phyloP scores from a whole-genome alignment of 371 early-diverging fungal species.

The Apophysomyces elegans region DNA sequence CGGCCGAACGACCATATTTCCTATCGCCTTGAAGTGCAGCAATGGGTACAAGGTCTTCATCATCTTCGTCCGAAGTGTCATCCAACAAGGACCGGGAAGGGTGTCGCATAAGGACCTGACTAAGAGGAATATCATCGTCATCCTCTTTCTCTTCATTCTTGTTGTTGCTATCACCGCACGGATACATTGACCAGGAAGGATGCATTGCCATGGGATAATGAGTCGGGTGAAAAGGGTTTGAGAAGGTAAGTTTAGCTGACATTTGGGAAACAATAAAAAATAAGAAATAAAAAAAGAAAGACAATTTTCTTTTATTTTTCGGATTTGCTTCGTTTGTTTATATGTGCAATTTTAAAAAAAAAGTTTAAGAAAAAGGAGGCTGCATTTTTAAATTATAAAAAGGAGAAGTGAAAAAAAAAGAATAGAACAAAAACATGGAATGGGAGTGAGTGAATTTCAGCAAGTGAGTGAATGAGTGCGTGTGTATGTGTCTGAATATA shows the following conservation, averaged over 20 bases:
- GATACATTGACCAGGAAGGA: neutral
- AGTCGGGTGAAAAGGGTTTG: neutral
- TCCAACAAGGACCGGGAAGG: conserved; percentile 2
- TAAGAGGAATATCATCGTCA: neutral
- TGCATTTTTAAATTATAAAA: neutral
- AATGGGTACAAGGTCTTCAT: conserved; percentile 1
- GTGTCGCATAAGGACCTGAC: neutral
- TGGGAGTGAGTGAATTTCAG: neutral
- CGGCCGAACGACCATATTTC: neutral
- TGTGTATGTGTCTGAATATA: neutral
- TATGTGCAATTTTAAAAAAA: neutral
- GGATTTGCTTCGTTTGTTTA: neutral
- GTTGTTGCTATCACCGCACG: neutral
- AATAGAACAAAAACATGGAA: neutral
- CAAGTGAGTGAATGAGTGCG: neutral
- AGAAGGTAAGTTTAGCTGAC: conserved; percentile 4
- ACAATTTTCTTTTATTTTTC: no score
- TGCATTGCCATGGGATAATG: neutral
- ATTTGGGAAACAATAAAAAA: neutral
- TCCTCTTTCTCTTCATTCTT: neutral
- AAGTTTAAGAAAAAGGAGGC: neutral
- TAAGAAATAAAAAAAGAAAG: no score
- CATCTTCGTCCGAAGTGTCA: conserved; percentile 1
- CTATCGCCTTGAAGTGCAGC: conserved; percentile 4
- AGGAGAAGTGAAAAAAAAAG: neutral